Base-by-base conservation (phyloP, 2,329 filamentous ascomycete genomes). In the Monilinia fructicola region DNA sequence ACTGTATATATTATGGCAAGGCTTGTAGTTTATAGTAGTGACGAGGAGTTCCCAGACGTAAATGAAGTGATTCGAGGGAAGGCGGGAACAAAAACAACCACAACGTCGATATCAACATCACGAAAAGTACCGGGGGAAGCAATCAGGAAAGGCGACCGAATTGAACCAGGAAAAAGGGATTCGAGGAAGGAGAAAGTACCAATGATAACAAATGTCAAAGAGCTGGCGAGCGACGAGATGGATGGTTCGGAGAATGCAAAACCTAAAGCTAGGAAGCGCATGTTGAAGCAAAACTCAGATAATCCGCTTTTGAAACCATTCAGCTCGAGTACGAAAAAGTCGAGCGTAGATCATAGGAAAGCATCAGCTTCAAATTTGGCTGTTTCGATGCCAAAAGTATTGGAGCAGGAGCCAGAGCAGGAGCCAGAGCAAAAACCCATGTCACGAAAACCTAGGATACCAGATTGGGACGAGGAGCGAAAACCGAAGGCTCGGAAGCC, bases 241-340 rank as follows among this genome's bases (percentile, higher is more conserved):
- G n/a, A 50, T 53, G 56, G 12, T 2, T 40, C 21, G 38, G 54
- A 66, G 14, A 56, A 53, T 54, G 52, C 40, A 18, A 68, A 68
- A 59, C 21, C 64, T 31, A 73, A 71, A 62, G 65, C 68, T 23
- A 73, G 65, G 63, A 74, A 71, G 59, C 65, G 73, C 44, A 63
- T 74, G 11, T 38, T 74, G 44, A 71, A 72, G 54, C 67, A 67
- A 54, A 67, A 58, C 16, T 40, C 44, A 58, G 71, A 73, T 64
- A 74, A 74, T 65, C 70, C 73, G 4, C 58, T 74, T 1, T 56
- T 74, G 35, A 64, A 71, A n/a, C 72, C 71, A 11, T 18, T 73
- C 35, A 65, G 46, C 44, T 48, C 50, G 48, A 44, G 46, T 40
- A 58, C 14, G 28, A 46, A 63, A 53, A 11, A 21, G 44, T 38